phyloP scores from a whole-genome alignment of 345 rosid species.

The Aurinia saxatilis region DNA sequence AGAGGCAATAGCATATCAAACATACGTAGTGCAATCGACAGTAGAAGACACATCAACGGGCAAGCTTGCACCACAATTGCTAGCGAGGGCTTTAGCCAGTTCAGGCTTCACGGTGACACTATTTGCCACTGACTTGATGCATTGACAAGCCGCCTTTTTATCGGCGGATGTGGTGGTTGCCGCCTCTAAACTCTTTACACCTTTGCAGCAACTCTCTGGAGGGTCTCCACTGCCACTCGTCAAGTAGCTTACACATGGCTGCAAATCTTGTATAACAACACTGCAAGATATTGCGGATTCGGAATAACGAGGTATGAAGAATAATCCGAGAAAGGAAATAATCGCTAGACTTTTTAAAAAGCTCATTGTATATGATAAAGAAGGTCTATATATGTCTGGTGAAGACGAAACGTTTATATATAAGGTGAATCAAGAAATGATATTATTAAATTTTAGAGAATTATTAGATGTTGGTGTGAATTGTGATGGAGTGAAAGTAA shows the following conservation, averaged over 20 bases:
- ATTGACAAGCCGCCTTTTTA: slow-evolving; percentile 54
- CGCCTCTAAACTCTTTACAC: slow-evolving; percentile 40
- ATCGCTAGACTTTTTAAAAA: slow-evolving; percentile 7
- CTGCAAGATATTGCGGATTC: slow-evolving; percentile 53
- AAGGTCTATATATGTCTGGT: not conserved
- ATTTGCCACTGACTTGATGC: slow-evolving; percentile 56
- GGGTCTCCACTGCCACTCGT: slow-evolving; percentile 53
- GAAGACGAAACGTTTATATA: slow-evolving; percentile 4
- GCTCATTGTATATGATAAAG: too few relatives aligned
- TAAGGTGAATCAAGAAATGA: not conserved
- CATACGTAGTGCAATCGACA: slow-evolving; percentile 60
- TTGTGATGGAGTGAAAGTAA: slow-evolving; percentile 25
- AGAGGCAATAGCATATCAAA: not conserved
- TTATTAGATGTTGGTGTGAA: slow-evolving; percentile 18
- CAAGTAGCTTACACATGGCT: slow-evolving; percentile 61
- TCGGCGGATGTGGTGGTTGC: slow-evolving; percentile 49
- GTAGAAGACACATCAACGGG: slow-evolving; percentile 46
- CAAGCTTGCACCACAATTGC: slow-evolving; percentile 46
- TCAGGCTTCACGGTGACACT: slow-evolving; percentile 44
- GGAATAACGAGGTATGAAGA: slow-evolving; percentile 29
- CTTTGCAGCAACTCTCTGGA: slow-evolving; percentile 51
- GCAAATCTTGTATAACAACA: slow-evolving; percentile 50
- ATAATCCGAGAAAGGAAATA: slow-evolving; percentile 21
- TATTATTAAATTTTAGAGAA: not conserved
- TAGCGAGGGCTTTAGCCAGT: slow-evolving; percentile 52